Conservation (phyloP, 805 yeast species). For the Myxozyma vanderwaltii region DNA sequence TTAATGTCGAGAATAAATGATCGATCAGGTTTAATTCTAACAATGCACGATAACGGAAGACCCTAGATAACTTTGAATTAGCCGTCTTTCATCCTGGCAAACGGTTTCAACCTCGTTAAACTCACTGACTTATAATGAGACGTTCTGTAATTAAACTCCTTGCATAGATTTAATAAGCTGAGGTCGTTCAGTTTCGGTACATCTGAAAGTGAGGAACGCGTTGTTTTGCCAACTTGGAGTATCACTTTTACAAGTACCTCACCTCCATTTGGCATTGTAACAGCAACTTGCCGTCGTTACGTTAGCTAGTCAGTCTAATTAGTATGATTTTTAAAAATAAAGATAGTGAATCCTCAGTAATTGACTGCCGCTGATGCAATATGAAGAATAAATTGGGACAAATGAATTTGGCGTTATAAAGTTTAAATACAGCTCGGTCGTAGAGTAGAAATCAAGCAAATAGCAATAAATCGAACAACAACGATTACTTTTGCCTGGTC, state of each 20-base stretch:
- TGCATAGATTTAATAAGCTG: neutral
- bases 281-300: no score
- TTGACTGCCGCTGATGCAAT: no score
- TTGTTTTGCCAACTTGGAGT: neutral
- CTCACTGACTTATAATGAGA: neutral
- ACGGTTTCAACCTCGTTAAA: neutral
- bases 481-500: no score
- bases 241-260: neutral
- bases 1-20: slow-evolving; percentile 82
- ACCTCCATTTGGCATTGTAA: no score
- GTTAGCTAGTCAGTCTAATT: no score
- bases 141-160: neutral
- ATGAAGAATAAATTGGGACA: no score
- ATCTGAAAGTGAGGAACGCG: neutral
- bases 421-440: no score
- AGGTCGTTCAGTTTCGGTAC: neutral
- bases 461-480: no score
- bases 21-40: slow-evolving; percentile 91
- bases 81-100: neutral
- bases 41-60: slow-evolving; percentile 81
- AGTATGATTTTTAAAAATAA: no score
- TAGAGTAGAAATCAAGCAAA: no score
- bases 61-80: slow-evolving; percentile 47
- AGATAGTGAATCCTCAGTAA: no score
- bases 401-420: no score